Evolutionary conservation across 352 stramenopile genomes (phyloP).

Genomic region (Phytopythium vexans): DNA sequence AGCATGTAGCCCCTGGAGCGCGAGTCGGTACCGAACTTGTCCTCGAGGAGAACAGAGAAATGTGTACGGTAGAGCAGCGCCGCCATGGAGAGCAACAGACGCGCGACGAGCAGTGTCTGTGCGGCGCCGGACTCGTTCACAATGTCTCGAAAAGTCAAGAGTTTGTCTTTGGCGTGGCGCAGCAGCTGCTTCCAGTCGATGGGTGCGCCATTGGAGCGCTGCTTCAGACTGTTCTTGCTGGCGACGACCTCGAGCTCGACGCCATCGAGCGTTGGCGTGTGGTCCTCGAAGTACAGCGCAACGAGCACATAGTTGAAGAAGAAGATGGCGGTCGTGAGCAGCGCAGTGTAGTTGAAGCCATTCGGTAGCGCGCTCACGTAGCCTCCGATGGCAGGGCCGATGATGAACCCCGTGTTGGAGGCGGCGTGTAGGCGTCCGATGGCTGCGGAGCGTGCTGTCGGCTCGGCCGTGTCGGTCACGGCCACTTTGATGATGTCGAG

Average conservation of each 20-base stretch:
- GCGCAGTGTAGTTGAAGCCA: slow-evolving; percentile 79
- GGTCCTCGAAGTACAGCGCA: slow-evolving; percentile 45
- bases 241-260: neutral
- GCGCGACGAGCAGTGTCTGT: slow-evolving; percentile 65
- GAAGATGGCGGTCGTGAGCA: slow-evolving; percentile 69
- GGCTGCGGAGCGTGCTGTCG: slow-evolving; percentile 25
- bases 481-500: slow-evolving; percentile 78
- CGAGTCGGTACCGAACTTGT: slow-evolving; percentile 73
- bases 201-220: neutral
- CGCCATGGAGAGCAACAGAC: slow-evolving; percentile 69
- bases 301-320: slow-evolving; percentile 69
- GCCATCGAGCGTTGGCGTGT: slow-evolving; percentile 6
- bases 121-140: slow-evolving; percentile 59
- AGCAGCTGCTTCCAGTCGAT: slow-evolving; percentile 36
- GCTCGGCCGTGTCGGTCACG: slow-evolving; percentile 52
- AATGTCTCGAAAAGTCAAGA: slow-evolving; percentile 62
- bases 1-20: slow-evolving; percentile 63
- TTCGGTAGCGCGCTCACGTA: slow-evolving; percentile 65
- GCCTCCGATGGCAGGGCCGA: slow-evolving; percentile 65
- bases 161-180: slow-evolving; percentile 44
- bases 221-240: slow-evolving; percentile 2
- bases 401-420: slow-evolving; percentile 72
- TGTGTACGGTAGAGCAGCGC: slow-evolving; percentile 78
- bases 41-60: slow-evolving; percentile 73
- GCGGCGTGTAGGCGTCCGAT: slow-evolving; percentile 75